Evolutionary conservation across 129 eudicot species (phyloP), one percentile per base, ranked within the genome.

Genomic region (Lonicera japonica): DNA sequence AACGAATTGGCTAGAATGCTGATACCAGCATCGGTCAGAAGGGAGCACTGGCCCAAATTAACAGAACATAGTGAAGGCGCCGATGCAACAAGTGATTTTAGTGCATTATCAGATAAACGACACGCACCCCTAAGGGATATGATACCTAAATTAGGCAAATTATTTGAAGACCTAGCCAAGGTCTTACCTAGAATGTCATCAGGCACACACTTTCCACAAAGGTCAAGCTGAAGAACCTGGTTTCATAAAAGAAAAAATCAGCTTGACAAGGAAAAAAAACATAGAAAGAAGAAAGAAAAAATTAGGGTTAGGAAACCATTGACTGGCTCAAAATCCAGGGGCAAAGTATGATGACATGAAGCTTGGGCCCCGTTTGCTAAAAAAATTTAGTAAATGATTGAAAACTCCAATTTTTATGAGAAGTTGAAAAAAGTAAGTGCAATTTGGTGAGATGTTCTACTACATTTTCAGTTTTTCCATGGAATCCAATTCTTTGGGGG

Each of bases 211-310:
- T 81, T 80, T 24, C 90, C 90, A 65, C 87, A 78, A 4, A 73
- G 74, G 39, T 85, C 87, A 7, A 85, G 80, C 64, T 81, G 87
- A 66, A 85, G 86, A 50, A 84, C 87, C 92, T 84, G 79, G 38
- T 67, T 56, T 40, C 54, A 29, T 53, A 54, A 65, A 52, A 51
- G 56, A 18, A 56, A 60, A 29, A 16, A 25, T 54, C 56, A 64
- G 51, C 63, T n/a, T 40, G 21, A 56, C 17, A 19, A 13, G 16
- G 12, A 70, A 22, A 55, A 46, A 40, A 16, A 0, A 22, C 29
- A 20, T 11, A 17, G 7, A 45, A 47, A 13, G 46, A 48, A 25
- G 58, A 52, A 13, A 25, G 15, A 56, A 47, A 66, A 18, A 48
- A 20, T 47, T 53, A 50, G 47, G 58, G 36, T 2, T 29, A 6